A percentile compares a stretch with the other conserved stretches of the same genome.
Evolutionary conservation across 257 asterid species (phyloP).

Genomic region (Capsicum rhomboideum): DNA sequence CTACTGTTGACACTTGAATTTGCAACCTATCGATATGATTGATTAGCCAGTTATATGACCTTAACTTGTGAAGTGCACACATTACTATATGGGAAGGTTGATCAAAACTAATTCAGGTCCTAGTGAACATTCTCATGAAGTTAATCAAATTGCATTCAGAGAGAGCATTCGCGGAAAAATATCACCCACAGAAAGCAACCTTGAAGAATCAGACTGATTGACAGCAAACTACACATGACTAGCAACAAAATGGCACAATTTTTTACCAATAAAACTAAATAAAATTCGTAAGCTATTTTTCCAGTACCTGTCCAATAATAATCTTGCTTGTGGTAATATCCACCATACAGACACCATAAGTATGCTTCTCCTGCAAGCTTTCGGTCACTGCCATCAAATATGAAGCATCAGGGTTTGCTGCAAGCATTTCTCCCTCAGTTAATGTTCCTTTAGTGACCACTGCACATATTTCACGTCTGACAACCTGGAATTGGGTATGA

Average conservation of each 20-base stretch:
- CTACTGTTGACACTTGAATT: not conserved
- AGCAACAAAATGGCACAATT: not conserved
- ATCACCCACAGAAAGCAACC: not conserved
- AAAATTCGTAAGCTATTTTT: not conserved
- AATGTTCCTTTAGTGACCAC: constrained; percentile 91
- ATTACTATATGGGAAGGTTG: not conserved
- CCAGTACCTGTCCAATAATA: constrained; percentile 75
- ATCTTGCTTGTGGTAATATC: constrained; percentile 86
- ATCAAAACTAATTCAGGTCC: not conserved
- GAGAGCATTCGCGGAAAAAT: not conserved
- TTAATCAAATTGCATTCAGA: not conserved
- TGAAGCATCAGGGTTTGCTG: constrained; percentile 79
- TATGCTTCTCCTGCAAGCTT: constrained; percentile 39
- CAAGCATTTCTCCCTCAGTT: constrained; percentile 82
- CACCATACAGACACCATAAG: constrained; percentile 71
- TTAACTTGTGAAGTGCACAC: not conserved
- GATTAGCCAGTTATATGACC: not conserved
- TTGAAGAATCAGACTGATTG: not conserved
- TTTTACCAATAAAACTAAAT: not conserved
- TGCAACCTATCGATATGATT: not conserved
- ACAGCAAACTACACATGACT: not conserved
- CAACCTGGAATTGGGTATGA: constrained; percentile 48
- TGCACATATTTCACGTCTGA: constrained; percentile 89
- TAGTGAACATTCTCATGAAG: not conserved
- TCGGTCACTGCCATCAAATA: constrained; percentile 81